Percentiles rank a stretch among this genome's conserved stretches.
These are phyloP conservation scores for Lactifluus piperatus DNA, from an alignment of 768 basidiomycete genomes.

Conservation along the genomic window DNA sequence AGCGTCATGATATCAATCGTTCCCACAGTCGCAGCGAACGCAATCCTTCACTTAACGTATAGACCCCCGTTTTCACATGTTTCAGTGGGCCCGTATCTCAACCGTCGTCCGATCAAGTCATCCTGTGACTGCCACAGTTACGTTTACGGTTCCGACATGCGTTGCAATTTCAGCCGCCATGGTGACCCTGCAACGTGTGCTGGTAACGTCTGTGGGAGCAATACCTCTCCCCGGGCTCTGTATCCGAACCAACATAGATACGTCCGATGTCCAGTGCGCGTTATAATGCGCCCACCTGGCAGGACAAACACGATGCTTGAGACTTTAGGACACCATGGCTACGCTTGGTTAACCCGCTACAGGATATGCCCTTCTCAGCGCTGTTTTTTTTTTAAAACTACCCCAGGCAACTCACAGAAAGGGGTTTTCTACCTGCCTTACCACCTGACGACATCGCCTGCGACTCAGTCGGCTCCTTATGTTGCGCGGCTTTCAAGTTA, in stretches of 20 bases:
- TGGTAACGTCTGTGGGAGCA: too few relatives aligned
- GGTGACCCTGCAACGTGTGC: neutral
- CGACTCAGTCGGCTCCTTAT: neutral
- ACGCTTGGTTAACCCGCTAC: too few relatives aligned
- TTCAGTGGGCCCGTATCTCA: neutral
- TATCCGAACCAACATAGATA: too few relatives aligned
- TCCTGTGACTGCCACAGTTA: neutral
- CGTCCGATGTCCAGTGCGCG: too few relatives aligned
- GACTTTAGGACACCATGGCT: too few relatives aligned
- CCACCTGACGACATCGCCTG: neutral
- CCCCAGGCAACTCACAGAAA: too few relatives aligned
- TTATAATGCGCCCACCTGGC: too few relatives aligned
- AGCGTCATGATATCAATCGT: neutral
- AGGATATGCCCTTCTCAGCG: too few relatives aligned
- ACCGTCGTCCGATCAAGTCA: neutral
- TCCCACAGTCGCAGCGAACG: neutral
- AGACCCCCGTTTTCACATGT: neutral
- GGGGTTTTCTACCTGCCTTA: neutral
- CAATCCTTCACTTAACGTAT: too few relatives aligned
- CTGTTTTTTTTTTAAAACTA: too few relatives aligned
- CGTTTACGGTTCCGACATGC: neutral
- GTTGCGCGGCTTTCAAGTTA: neutral
- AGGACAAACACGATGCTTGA: too few relatives aligned
- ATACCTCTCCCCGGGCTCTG: too few relatives aligned
- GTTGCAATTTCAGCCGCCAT: neutral